Evolutionary conservation across 1,284 basidiomycete genomes (phyloP).

Genomic region (Chondrostereum purpureum): DNA sequence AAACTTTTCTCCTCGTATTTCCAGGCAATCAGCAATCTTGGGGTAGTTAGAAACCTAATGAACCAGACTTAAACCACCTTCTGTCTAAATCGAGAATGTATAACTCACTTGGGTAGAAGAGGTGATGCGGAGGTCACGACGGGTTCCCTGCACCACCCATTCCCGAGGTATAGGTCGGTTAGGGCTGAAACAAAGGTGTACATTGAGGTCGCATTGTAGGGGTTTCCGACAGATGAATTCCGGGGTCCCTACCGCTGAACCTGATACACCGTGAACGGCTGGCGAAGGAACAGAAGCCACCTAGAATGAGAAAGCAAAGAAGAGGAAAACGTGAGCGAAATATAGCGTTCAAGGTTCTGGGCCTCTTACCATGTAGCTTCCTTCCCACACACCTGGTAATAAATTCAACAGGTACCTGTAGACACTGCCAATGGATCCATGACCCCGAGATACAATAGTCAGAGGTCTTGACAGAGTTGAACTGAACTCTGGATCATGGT

Average conservation of each 20-base stretch:
- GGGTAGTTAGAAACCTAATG: background rate
- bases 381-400: slow-evolving; percentile 46
- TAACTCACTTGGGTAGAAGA: background rate
- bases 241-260: slow-evolving; percentile 9
- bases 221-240: slow-evolving; percentile 32
- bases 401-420: slow-evolving; percentile 31
- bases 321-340: too few species aligned
- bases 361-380: slow-evolving; percentile 42
- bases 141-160: background rate
- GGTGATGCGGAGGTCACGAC: background rate
- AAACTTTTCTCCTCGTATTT: slow-evolving; percentile 14
- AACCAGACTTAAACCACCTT: too few species aligned
- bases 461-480: too few species aligned
- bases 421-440: slow-evolving; percentile 9
- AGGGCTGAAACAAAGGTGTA: slow-evolving; percentile 28
- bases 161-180: slow-evolving; percentile 17
- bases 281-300: too few species aligned
- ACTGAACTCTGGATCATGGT: slow-evolving; percentile 39
- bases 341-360: slow-evolving; percentile 7
- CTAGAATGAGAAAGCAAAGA: too few species aligned
- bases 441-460: slow-evolving; percentile 21
- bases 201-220: slow-evolving; percentile 35
- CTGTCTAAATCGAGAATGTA: too few species aligned
- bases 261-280: too few species aligned
- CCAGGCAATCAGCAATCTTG: background rate